These are phyloP conservation scores for Immersiella caudata DNA, from an alignment of 495 filamentous ascomycete genomes.

Conservation along the genomic window DNA sequence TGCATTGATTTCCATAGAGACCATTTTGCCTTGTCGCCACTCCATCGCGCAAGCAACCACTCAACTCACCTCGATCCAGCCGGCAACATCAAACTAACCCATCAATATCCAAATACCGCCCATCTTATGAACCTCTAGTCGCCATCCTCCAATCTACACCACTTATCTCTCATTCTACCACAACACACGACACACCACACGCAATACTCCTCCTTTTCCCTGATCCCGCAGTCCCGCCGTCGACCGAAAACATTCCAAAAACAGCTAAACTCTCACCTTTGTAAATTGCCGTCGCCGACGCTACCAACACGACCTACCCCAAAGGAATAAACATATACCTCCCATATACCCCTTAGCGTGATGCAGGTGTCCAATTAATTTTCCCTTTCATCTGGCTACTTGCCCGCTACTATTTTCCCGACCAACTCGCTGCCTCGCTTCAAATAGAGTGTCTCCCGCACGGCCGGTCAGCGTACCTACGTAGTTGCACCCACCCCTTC, in stretches of 20 bases:
- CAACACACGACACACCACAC: no score
- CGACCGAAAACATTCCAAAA: no score
- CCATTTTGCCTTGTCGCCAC: no score
- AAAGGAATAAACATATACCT: slow-evolving; percentile 70
- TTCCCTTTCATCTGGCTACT: not conserved
- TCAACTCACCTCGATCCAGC: no score
- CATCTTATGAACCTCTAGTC: no score
- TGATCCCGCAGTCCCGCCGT: not conserved
- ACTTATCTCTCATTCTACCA: no score
- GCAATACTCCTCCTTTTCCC: not conserved
- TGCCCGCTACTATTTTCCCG: not conserved
- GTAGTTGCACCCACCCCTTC: not conserved
- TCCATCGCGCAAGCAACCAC: no score
- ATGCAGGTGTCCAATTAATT: slow-evolving; percentile 47
- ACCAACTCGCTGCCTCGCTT: not conserved
- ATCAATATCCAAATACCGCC: no score
- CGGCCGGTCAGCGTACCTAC: not conserved
- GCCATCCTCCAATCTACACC: no score
- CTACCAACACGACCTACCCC: not conserved
- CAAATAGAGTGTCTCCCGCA: not conserved
- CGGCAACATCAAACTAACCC: no score
- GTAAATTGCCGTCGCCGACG: not conserved
- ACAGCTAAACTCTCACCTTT: no score
- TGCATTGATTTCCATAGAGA: no score
- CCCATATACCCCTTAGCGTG: slow-evolving; percentile 78